Evolutionary conservation across 73 alveolate species (phyloP).

Genomic region (Tetrahymena borealis): DNA sequence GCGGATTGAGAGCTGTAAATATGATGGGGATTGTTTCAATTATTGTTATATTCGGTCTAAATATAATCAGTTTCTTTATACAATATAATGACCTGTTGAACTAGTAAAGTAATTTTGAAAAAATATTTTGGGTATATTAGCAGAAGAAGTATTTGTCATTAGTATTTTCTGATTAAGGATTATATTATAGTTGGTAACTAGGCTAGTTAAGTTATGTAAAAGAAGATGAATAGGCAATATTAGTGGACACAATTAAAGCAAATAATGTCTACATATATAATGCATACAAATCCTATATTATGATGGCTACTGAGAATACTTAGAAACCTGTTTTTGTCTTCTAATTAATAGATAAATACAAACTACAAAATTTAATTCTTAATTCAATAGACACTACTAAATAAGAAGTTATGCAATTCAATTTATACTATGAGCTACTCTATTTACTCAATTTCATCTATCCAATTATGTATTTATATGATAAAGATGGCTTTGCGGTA

Average conservation of each 20-base stretch:
- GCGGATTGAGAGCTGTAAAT: not conserved
- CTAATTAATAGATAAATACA: not conserved
- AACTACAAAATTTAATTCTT: not conserved
- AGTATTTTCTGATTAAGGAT: not conserved
- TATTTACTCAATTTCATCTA: not conserved
- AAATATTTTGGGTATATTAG: not conserved
- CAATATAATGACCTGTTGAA: not conserved
- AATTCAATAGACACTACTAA: not conserved
- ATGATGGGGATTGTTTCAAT: not conserved
- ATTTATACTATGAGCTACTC: not conserved
- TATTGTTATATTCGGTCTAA: not conserved
- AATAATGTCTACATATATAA: not conserved
- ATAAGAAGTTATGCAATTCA: not conserved
- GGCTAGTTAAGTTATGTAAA: not conserved
- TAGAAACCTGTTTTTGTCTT: not conserved
- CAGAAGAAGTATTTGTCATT: not conserved
- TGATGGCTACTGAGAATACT: not conserved
- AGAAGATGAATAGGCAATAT: not conserved
- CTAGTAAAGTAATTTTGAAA: not conserved
- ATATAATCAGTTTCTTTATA: not conserved
- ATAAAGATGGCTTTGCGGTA: not conserved
- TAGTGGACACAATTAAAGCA: not conserved
- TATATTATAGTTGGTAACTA: not conserved
- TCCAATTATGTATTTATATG: not conserved
- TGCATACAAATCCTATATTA: not conserved